A percentile compares a stretch with the other conserved stretches of the same genome.
Conservation (phyloP, 225 moss, liverwort and hornwort species). For the Neckera pumila region DNA sequence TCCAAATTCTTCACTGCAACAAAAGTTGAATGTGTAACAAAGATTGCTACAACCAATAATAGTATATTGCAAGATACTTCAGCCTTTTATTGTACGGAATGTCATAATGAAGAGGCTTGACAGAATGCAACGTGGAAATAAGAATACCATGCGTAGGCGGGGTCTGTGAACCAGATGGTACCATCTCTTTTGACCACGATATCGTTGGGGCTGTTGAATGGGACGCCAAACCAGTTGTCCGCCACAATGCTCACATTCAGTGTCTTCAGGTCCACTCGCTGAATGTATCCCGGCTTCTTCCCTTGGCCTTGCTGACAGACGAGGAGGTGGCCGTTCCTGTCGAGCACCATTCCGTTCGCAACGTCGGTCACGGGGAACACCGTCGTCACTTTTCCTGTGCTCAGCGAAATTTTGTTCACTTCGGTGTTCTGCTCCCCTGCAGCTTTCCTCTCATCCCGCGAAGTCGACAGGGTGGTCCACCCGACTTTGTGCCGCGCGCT, state of each 20-base stretch:
- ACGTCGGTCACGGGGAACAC: slow-evolving; percentile 48
- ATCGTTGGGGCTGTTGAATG: slow-evolving; percentile 66
- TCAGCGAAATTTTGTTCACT: slow-evolving; percentile 38
- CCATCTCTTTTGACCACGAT: slow-evolving; percentile 65
- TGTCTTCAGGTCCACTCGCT: slow-evolving; percentile 37
- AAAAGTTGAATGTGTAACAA: not conserved
- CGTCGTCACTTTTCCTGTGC: slow-evolving; percentile 28
- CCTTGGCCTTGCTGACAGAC: slow-evolving; percentile 57
- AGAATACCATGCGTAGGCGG: slow-evolving; percentile 41
- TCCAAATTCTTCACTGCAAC: not conserved
- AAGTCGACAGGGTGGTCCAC: slow-evolving; percentile 2
- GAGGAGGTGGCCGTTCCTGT: slow-evolving; percentile 40
- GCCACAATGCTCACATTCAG: slow-evolving; percentile 32
- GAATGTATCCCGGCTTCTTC: slow-evolving; percentile 42
- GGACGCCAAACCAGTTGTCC: slow-evolving; percentile 65
- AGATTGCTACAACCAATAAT: not conserved
- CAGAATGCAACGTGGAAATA: not conserved
- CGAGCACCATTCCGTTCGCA: slow-evolving; percentile 64
- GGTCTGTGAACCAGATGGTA: slow-evolving; percentile 74
- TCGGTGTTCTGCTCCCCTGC: slow-evolving; percentile 23
- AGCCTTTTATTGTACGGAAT: not conserved
- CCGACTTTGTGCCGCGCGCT: slow-evolving; percentile 24
- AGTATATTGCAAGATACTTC: not conserved
- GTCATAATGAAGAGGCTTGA: not conserved
- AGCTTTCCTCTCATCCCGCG: slow-evolving; percentile 23